phyloP scores from a whole-genome alignment of 768 basidiomycete species.

The Suillus clintonianus region DNA sequence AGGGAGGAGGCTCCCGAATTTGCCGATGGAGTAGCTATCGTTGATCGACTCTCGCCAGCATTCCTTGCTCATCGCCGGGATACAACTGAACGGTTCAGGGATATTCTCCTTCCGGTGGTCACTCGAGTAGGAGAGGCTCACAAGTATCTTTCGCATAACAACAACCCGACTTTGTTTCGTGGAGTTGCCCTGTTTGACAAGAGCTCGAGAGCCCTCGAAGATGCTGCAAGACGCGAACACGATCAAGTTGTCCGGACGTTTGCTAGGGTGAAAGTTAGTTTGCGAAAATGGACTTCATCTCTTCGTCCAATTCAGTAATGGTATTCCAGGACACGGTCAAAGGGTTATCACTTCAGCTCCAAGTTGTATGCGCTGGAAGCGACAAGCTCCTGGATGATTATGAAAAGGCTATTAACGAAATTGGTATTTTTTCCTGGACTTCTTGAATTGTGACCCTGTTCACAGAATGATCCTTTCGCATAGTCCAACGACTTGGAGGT shows the following conservation, averaged over 20 bases:
- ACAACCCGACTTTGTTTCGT: conserved; percentile 30
- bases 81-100: conserved; percentile 31
- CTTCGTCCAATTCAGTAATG: conserved; percentile 15
- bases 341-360: conserved; percentile 45
- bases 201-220: conserved; percentile 55
- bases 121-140: conserved; percentile 39
- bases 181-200: conserved; percentile 57
- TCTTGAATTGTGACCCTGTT: conserved; percentile 1
- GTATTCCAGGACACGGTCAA: conserved; percentile 42
- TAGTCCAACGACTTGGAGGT: conserved; percentile 48
- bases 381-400: conserved; percentile 54
- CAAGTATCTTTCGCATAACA: conserved; percentile 32
- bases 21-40: conserved; percentile 44
- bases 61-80: conserved; percentile 33
- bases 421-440: conserved; percentile 40
- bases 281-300: conserved; percentile 4
- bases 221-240: conserved; percentile 43
- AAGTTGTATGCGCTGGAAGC: conserved; percentile 48
- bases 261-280: conserved; percentile 45
- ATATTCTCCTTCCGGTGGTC: conserved; percentile 37
- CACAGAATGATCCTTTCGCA: conserved; percentile 7
- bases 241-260: conserved; percentile 42
- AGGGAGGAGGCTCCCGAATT: conserved; percentile 40
- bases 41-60: conserved; percentile 47
- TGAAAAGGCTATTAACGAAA: conserved; percentile 43